Evolutionary conservation across 2,329 filamentous ascomycete species (phyloP), one percentile per base, ranked within the genome.

Genomic region (Penicillium concentricum): DNA sequence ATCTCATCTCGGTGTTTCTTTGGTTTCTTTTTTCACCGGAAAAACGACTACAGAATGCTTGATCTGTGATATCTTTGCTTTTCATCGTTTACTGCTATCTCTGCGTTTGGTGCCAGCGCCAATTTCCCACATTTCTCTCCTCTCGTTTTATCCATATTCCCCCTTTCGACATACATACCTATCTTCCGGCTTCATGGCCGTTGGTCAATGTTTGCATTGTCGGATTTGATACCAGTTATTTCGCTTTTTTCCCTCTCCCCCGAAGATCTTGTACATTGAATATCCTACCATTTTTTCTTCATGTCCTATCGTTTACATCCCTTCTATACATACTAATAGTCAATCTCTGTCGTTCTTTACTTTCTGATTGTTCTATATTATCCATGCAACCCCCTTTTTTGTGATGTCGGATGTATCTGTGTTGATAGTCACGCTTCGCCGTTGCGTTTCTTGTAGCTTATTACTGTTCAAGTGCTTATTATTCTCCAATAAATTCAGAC

Each of bases 171-270:
- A 57, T 60, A 61, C 59, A 62, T 56, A 55, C 61, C 43, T 53
- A 52, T 57, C 54, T 60, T 51, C 47, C 57, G 39, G 46, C 45
- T 39, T 45, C 50, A 47, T 57, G 61, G 61, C 58, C 61, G 53
- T 59, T 63, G 64, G 62, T 53, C 47, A 22, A 55, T 44, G 59
- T 60, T 64, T 54, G 58, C 54, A 56, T 59, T 62, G 60, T 66
- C 56, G 63, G 64, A 65, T 66, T 64, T 67, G 64, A 67, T 67
- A 67, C 64, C 64, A 67, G 60, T 56, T 63, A 22, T 49, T 61
- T 48, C 50, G 30, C 30, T 54, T 53, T 45, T 50, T 47, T 48
- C 42, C 32, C 45, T 44, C 39, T 51, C 34, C 37, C 39, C 38
- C 39, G 42, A 52, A 42, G 37, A 46, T 2, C 39, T 59, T 51